Percentiles rank a stretch among this genome's conserved stretches.
Conservation (phyloP, 495 filamentous ascomycete species). For the Aspergillus olivimuriae region DNA sequence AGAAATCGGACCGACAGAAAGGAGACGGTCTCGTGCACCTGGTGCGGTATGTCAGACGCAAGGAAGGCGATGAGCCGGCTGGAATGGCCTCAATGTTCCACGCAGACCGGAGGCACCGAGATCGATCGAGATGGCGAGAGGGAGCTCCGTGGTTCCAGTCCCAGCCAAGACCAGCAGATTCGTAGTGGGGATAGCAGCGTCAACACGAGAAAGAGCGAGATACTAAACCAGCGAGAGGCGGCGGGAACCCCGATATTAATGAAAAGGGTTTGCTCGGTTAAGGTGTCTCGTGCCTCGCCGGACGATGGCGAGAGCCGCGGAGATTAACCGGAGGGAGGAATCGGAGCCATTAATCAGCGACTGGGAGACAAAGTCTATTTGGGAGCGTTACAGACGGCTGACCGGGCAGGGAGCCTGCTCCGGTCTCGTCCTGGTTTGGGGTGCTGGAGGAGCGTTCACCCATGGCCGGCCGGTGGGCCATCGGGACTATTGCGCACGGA, state of each 20-base stretch:
- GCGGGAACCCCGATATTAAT: background rate
- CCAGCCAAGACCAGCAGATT: too few species aligned
- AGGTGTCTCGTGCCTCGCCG: background rate
- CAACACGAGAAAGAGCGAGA: background rate
- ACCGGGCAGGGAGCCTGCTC: background rate
- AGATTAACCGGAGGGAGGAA: background rate
- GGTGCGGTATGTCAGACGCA: too few species aligned
- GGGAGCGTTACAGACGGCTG: background rate
- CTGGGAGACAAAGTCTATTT: background rate
- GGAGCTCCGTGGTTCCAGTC: too few species aligned
- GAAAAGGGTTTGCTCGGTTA: background rate
- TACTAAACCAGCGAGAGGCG: background rate
- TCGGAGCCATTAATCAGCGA: conserved; percentile 1
- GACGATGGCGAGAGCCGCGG: background rate
- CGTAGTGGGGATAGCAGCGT: too few species aligned
- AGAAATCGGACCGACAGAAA: too few species aligned
- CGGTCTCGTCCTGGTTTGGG: background rate
- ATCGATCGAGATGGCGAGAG: too few species aligned
- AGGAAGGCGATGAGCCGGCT: too few species aligned
- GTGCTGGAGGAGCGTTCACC: background rate
- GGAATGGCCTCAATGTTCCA: too few species aligned
- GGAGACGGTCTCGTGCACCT: too few species aligned
- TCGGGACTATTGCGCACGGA: conserved; percentile 5
- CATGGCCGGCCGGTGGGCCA: conserved; percentile 4
- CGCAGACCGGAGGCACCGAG: too few species aligned